A percentile compares a stretch with the other conserved stretches of the same genome.
phyloP scores from a whole-genome alignment of 2,329 filamentous ascomycete genomes.

The Thelonectria olida region DNA sequence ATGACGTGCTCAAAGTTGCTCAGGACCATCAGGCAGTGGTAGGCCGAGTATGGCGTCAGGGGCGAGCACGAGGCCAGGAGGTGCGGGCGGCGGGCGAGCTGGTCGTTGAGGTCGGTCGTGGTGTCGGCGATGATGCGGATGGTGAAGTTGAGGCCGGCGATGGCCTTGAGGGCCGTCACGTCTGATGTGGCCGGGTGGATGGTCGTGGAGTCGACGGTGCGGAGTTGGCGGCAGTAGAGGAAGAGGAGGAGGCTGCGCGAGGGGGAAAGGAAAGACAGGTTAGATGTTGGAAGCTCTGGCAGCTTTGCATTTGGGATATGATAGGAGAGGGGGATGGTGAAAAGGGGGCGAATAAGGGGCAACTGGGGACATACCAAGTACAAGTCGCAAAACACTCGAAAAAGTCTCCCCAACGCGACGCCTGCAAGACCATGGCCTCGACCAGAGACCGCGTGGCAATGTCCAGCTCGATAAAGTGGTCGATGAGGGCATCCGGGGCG shows the following conservation, averaged over 20 bases:
- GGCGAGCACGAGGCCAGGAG: conserved; percentile 46
- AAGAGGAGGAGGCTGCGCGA: conserved; percentile 43
- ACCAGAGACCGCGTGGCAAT: conserved; percentile 43
- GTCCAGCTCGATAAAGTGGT: conserved; percentile 45
- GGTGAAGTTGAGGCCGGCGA: conserved; percentile 49
- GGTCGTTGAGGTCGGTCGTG: conserved; percentile 46
- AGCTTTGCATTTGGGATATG: neutral
- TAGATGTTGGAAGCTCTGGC: neutral
- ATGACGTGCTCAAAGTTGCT: conserved; percentile 46
- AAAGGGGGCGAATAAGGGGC: neutral
- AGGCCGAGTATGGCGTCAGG: conserved; percentile 46
- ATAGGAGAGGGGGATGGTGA: neutral
- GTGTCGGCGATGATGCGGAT: conserved; percentile 48
- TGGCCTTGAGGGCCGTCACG: conserved; percentile 46
- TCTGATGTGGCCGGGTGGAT: conserved; percentile 36
- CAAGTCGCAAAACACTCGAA: conserved; percentile 48
- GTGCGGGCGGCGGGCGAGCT: conserved; percentile 43
- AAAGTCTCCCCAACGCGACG: conserved; percentile 46
- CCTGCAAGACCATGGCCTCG: conserved; percentile 46
- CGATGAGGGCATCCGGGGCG: conserved; percentile 31
- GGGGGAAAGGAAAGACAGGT: neutral
- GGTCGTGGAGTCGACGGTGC: conserved; percentile 35
- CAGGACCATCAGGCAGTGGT: conserved; percentile 46
- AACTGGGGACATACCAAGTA: conserved; percentile 41
- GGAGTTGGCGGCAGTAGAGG: conserved; percentile 46